A percentile compares a stretch with the other conserved stretches of the same genome.
Evolutionary conservation across 345 rosid species (phyloP).

Genomic region (Dovyalis caffra): DNA sequence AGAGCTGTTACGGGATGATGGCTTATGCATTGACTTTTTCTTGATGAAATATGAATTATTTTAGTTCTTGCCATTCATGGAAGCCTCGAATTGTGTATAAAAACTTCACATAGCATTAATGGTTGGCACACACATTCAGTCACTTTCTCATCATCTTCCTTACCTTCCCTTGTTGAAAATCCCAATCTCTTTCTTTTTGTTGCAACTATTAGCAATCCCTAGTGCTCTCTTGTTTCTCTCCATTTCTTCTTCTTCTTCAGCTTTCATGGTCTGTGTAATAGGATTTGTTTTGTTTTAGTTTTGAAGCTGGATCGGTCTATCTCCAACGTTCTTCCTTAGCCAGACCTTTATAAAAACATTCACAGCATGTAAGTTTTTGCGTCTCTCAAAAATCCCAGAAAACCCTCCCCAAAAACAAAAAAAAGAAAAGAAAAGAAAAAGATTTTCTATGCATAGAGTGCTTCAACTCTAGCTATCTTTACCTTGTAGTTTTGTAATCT

Average conservation of each 20-base stretch:
- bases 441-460: constrained; percentile 9
- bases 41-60: neutral
- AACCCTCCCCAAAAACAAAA: neutral
- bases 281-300: neutral
- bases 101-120: constrained; percentile 1
- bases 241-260: neutral
- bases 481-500: constrained; percentile 18
- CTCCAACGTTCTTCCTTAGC: constrained; percentile 19
- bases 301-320: constrained; percentile 27
- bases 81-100: neutral
- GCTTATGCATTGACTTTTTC: constrained; percentile 37
- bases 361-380: constrained; percentile 27
- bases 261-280: neutral
- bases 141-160: neutral
- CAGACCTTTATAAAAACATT: constrained; percentile 24
- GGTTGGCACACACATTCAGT: neutral
- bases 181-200: neutral
- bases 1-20: constrained; percentile 7
- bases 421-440: constrained; percentile 13
- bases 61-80: neutral
- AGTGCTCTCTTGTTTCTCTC: neutral
- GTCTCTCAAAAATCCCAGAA: neutral
- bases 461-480: neutral
- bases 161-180: neutral
- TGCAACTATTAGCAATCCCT: neutral